phyloP scores from a whole-genome alignment of 1,139 yeast species.

The Trichomonascaceae sp. region DNA sequence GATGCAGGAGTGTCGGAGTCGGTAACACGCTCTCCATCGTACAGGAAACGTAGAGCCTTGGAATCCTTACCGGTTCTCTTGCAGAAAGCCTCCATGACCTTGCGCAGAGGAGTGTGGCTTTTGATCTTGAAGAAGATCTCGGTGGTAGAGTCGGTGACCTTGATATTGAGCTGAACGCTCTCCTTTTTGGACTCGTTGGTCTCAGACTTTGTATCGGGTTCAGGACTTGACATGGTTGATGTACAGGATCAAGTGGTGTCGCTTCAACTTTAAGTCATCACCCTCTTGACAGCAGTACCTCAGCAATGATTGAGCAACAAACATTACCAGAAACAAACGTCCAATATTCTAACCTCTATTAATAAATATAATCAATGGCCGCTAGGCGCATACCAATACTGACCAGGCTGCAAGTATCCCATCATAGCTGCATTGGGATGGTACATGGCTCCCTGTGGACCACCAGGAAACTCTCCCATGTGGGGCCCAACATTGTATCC shows the following conservation, averaged over 20 bases:
- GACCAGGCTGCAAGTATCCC: no score
- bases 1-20: constrained; percentile 88
- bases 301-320: no score
- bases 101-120: constrained; percentile 80
- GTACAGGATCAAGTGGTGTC: no score
- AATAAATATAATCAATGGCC: no score
- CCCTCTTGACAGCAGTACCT: no score
- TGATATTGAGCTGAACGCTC: constrained; percentile 62
- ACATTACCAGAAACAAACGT: no score
- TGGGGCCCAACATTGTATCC: no score
- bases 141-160: constrained; percentile 85
- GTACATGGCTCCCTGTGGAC: no score
- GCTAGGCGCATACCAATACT: no score
- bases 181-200: not conserved
- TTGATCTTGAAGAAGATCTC: constrained; percentile 95
- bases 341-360: no score
- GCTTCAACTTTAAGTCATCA: no score
- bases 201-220: not conserved
- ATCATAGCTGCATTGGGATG: no score
- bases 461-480: not conserved
- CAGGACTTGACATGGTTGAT: constrained; percentile 10
- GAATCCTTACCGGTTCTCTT: constrained; percentile 91
- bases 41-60: constrained; percentile 72
- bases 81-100: constrained; percentile 96
- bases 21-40: constrained; percentile 83